phyloP scores from a whole-genome alignment of 1,284 basidiomycete genomes.

The Apiotrichum brassicae region DNA sequence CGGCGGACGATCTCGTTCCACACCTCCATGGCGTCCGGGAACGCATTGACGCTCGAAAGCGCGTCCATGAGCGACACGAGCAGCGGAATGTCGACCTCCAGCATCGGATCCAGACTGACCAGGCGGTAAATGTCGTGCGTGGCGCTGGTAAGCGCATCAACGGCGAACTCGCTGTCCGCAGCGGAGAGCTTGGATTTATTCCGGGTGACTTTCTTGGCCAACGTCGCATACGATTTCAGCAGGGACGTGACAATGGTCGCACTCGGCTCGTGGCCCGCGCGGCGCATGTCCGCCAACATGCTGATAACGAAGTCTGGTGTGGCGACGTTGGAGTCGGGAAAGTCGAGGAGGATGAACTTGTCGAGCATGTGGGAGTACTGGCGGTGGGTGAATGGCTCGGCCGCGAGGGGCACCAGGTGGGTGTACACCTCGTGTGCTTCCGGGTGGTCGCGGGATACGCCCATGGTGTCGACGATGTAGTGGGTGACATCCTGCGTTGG shows the following conservation, averaged over 20 bases:
- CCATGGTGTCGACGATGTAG: constrained; percentile 59
- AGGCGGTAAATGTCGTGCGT: constrained; percentile 70
- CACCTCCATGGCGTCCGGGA: constrained; percentile 63
- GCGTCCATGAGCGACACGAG: constrained; percentile 51
- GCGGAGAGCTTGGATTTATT: not conserved
- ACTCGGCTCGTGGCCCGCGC: constrained; percentile 56
- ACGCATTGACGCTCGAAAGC: constrained; percentile 69
- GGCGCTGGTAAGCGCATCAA: constrained; percentile 25
- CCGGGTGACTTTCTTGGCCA: not conserved
- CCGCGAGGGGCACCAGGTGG: constrained; percentile 38
- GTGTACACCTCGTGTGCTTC: constrained; percentile 62
- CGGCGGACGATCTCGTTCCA: constrained; percentile 67
- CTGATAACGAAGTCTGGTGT: constrained; percentile 64
- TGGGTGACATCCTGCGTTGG: constrained; percentile 38
- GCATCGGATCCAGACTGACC: constrained; percentile 66
- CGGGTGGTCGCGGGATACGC: constrained; percentile 51
- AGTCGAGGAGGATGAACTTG: constrained; percentile 57
- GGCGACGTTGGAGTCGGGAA: constrained; percentile 43
- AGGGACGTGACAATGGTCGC: constrained; percentile 65
- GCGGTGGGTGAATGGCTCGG: constrained; percentile 52
- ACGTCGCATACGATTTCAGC: constrained; percentile 50
- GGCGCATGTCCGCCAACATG: constrained; percentile 77
- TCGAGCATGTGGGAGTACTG: constrained; percentile 60
- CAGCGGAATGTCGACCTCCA: constrained; percentile 61
- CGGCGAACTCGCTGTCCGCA: constrained; percentile 7